phyloP scores from a whole-genome alignment of 1,284 basidiomycete genomes.

The Fomitopsis pinicola region DNA sequence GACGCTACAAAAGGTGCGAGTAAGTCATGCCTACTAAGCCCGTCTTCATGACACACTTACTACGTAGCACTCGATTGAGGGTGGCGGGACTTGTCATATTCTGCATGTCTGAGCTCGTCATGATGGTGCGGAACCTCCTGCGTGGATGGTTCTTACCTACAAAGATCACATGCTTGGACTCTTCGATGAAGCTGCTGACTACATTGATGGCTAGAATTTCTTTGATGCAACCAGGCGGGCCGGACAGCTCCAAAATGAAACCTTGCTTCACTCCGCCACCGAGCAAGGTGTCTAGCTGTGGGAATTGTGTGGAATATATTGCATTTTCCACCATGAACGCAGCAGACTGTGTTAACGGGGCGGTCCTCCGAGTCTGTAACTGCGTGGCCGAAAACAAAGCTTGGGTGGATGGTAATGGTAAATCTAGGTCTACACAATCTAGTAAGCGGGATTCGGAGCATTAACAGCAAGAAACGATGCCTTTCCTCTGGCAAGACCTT shows the following conservation, averaged over 20 bases:
- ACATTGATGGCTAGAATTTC: constrained; percentile 49
- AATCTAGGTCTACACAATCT: constrained; percentile 38
- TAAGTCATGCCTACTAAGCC: constrained; percentile 5
- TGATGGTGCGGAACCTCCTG: constrained; percentile 5
- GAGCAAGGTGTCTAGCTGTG: constrained; percentile 51
- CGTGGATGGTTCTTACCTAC: constrained; percentile 42
- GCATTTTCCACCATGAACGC: constrained; percentile 37
- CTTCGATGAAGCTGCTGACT: constrained; percentile 40
- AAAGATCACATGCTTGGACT: constrained; percentile 50
- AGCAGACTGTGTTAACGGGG: constrained; percentile 54
- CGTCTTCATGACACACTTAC: constrained; percentile 25
- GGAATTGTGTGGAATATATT: constrained; percentile 39
- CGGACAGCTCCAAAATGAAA: constrained; percentile 65
- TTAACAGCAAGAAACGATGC: constrained; percentile 3
- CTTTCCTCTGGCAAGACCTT: constrained; percentile 41
- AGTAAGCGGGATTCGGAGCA: background rate
- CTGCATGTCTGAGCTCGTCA: constrained; percentile 49
- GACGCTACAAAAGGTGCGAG: constrained; percentile 13
- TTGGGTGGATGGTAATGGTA: constrained; percentile 39
- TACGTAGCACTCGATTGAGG: constrained; percentile 37
- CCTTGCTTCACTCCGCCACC: constrained; percentile 57
- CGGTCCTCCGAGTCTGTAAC: constrained; percentile 15
- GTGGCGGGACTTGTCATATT: constrained; percentile 53
- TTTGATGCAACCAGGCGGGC: constrained; percentile 67
- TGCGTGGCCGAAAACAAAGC: constrained; percentile 40